phyloP scores from a whole-genome alignment of 1,284 basidiomycete species.

The Naganishia albida region DNA sequence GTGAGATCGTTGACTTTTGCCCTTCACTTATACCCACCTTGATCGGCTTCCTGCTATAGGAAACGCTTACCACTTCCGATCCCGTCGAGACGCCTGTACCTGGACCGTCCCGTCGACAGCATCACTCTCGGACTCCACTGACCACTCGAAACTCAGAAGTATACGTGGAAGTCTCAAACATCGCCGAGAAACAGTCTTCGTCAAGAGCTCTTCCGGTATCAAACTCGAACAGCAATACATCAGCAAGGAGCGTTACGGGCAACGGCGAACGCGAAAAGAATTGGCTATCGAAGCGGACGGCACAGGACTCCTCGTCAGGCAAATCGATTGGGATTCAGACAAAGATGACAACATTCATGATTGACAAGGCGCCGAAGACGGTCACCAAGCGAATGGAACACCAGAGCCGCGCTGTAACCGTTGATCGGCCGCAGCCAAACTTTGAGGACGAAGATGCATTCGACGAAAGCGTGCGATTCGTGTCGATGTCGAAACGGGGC shows the following conservation, averaged over 20 bases:
- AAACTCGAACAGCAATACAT: too few relatives aligned
- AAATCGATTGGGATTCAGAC: constrained; percentile 12
- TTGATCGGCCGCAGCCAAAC: not conserved
- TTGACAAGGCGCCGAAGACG: not conserved
- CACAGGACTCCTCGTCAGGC: not conserved
- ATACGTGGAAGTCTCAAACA: not conserved
- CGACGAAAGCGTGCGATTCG: constrained; percentile 18
- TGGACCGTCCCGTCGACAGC: not conserved
- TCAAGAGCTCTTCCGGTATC: too few relatives aligned
- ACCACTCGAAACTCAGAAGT: not conserved
- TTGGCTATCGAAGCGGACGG: constrained; percentile 12
- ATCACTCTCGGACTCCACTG: not conserved
- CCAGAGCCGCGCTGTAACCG: too few relatives aligned
- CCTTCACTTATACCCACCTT: not conserved
- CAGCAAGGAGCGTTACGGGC: not conserved
- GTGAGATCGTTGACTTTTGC: not conserved
- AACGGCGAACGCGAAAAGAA: not conserved
- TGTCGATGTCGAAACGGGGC: not conserved
- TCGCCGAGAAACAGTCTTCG: not conserved
- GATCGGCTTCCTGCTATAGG: not conserved
- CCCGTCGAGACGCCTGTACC: constrained; percentile 11
- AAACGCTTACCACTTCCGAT: not conserved
- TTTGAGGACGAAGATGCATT: not conserved
- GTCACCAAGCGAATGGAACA: not conserved
- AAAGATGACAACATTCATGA: constrained; percentile 13